Percentiles rank a stretch among this genome's conserved stretches.
phyloP scores from a whole-genome alignment of 2,329 filamentous ascomycete species.

The Neonectria hederae region DNA sequence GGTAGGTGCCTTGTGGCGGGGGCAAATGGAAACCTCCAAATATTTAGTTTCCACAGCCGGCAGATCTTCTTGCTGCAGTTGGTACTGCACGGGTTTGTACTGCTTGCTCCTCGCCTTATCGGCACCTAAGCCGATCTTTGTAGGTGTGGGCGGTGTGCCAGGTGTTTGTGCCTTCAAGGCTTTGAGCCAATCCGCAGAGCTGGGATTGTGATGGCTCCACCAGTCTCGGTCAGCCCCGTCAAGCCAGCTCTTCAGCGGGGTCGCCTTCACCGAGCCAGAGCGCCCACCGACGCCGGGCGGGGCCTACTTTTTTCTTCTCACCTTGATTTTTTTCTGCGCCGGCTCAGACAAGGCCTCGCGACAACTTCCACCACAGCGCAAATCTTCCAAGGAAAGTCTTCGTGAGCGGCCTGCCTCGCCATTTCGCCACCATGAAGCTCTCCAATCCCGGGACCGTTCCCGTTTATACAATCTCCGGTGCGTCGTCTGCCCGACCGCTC shows the following conservation, averaged over 20 bases:
- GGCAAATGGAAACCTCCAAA: background rate
- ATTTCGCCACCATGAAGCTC: constrained; percentile 71
- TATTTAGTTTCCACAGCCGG: background rate
- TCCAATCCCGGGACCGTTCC: constrained; percentile 84
- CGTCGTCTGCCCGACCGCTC: constrained; percentile 84
- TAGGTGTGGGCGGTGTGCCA: constrained; percentile 13
- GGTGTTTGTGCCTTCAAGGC: background rate
- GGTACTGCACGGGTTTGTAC: too few species aligned
- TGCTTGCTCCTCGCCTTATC: background rate
- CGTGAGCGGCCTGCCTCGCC: constrained; percentile 20
- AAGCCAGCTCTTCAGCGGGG: constrained; percentile 14
- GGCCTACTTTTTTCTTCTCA: constrained; percentile 39
- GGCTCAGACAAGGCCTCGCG: constrained; percentile 18
- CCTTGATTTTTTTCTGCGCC: constrained; percentile 43
- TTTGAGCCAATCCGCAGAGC: background rate
- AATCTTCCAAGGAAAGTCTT: constrained; percentile 31
- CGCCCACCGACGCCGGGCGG: constrained; percentile 36
- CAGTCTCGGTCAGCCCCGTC: constrained; percentile 25
- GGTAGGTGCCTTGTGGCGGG: constrained; percentile 6
- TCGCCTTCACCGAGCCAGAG: constrained; percentile 32
- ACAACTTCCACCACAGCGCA: constrained; percentile 22
- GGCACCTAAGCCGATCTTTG: background rate
- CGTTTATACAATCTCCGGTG: constrained; percentile 95
- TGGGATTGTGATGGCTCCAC: constrained; percentile 2
- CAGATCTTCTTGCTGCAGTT: background rate